Evolutionary conservation across 352 stramenopile species (phyloP), one percentile per base, ranked within the genome.

Genomic region (Phytopythium kandeliae): DNA sequence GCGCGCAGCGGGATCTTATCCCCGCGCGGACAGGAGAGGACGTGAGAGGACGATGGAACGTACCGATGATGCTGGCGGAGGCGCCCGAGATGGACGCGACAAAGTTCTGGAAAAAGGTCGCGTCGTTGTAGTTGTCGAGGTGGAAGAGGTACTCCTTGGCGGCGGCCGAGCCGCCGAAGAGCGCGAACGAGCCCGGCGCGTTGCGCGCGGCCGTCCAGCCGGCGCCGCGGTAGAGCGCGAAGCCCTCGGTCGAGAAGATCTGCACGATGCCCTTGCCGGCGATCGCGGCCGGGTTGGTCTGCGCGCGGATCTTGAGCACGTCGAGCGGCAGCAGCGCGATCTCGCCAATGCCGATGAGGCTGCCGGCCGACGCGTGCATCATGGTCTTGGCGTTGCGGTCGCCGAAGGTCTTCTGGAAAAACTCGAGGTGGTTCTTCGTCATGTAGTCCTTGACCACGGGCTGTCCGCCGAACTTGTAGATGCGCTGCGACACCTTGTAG

Each of bases 401-500:
- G 30, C 92, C 93, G 57, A 98, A 98, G 21, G 74, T 63, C 43
- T 77, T 64, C 60, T 95, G 75, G 69, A 98, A 97, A 44, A 78
- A 79, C n/a, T 82, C 58, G 17, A 78, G 71, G 71, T 97, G 85
- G 63, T 92, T 72, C 59, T 79, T 92, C 19, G 70, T 92, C 72
- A 98, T 95, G 64, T 87, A 94, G 64, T 98, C 92, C 55, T 93
- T 88, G 43, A 97, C 89, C 42, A 97, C 82, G 15, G 89, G 90
- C 74, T 98, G 94, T 28, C 94, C 94, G 51, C 92, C 92, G 67
- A 98, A 98, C 71, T 98, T 98, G 79, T 98, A 98, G 50, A 97
- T 94, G 49, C 94, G 88, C 73, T 98, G 92, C 42, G 95, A 90
- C 61, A 98, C 82, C 76, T 98, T 98, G 85, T 98, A 98, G 43